Evolutionary conservation across 75 land plant species (phyloP), one percentile per base, ranked within the genome.

Genomic region (Pinus tabuliformis): DNA sequence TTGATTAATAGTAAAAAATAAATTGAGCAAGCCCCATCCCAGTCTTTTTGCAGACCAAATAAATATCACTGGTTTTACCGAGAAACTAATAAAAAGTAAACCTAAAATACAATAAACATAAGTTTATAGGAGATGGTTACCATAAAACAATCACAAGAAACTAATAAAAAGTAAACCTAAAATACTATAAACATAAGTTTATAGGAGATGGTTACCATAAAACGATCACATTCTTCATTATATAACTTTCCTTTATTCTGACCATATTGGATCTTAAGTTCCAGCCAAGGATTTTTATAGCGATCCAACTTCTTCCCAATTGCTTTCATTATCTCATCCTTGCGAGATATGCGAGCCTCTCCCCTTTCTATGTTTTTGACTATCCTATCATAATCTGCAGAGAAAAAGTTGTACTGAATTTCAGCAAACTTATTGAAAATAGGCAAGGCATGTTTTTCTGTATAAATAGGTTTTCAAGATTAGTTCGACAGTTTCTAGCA

Each of bases 191-290:
- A 45, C 9, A n/a, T 7, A 39, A 8, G 21, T 37, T 68, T 13
- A 37, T n/a, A n/a, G 22, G n/a, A 18, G 42, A 68, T 11, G 11
- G 21, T 20, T 66, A 94, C 97, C 90, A 97, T 87, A 81, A 97
- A 97, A 49, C 99, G 93, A 72, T 97, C 99, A 75, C 98, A 97
- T 83, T 97, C 99, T 85, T 97, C 99, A 84, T 95, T 97, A 81
- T 97, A 97, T 62, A 97, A 75, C 78, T 97, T 97, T 62, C 99
- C 99, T 83, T 97, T 97, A 79, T 97, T 97, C 79, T 97, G 99
- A 14, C 99, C 99, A 83, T 97, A 97, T 65, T 97, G 99, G 58
- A 97, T 91, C 80, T 91, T 94, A 45, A 97, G 79, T 61, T 97
- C 99, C 77, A 90, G 79, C 99, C 99, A 97, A 24, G 99, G 98